phyloP scores from a whole-genome alignment of 1,284 basidiomycete species.

The Marasmius tenuissimus region DNA sequence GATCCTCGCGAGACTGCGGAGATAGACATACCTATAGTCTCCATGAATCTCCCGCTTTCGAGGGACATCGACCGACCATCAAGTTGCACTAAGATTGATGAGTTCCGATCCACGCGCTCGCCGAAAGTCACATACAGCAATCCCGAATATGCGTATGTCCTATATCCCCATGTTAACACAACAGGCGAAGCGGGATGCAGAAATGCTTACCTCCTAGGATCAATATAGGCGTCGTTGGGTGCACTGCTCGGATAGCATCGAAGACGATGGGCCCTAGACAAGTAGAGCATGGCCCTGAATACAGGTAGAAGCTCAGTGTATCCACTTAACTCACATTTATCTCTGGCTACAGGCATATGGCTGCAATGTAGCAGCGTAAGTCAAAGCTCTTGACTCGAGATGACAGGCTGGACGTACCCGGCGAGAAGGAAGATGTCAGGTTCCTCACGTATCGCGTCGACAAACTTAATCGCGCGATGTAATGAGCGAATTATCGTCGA shows the following conservation, averaged over 20 bases:
- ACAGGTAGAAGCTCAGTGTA: not conserved
- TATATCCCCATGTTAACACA: not conserved
- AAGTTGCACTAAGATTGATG: slow-evolving; percentile 41
- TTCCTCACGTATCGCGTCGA: slow-evolving; percentile 74
- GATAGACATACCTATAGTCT: slow-evolving; percentile 66
- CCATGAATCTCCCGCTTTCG: slow-evolving; percentile 86
- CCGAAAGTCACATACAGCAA: slow-evolving; percentile 28
- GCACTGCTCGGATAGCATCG: slow-evolving; percentile 70
- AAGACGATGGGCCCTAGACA: slow-evolving; percentile 66
- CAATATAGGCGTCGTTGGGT: slow-evolving; percentile 73
- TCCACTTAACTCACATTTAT: slow-evolving; percentile 50
- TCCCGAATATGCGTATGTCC: slow-evolving; percentile 46
- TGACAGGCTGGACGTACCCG: slow-evolving; percentile 42
- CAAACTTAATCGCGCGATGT: slow-evolving; percentile 48
- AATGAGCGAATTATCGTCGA: not conserved
- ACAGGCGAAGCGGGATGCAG: not conserved
- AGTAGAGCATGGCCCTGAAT: slow-evolving; percentile 10
- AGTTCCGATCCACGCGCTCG: not conserved
- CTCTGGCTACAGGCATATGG: slow-evolving; percentile 68
- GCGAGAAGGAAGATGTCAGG: slow-evolving; percentile 81
- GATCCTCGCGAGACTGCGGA: not conserved
- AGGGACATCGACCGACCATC: slow-evolving; percentile 70
- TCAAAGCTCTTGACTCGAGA: not conserved
- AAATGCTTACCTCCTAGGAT: slow-evolving; percentile 67
- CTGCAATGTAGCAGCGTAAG: slow-evolving; percentile 29